Base-by-base conservation (phyloP, 352 stramenopile genomes). In the Halophytophthora batemanensis region DNA sequence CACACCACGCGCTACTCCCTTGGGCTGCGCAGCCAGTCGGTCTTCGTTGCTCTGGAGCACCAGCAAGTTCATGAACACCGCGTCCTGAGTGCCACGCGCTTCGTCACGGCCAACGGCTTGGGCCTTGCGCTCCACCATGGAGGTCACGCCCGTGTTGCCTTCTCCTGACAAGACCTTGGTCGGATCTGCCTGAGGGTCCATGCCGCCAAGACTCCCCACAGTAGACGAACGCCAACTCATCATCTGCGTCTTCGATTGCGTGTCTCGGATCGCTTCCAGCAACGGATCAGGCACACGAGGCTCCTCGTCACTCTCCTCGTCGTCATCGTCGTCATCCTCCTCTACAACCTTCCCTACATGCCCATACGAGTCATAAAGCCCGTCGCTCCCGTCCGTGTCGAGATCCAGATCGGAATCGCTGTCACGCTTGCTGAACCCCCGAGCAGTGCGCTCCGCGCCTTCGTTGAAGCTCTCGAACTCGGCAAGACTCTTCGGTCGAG, bases 91-190 rank as follows among this genome's bases (percentile, higher is more conserved):
- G 8, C 78, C 69, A 3, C 73, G 78, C 18, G 50, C 47, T 42
- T 88, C 72, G 41, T 83, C 78, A 15, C 73, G 62, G 22, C 74
- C 73, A 37, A 68, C 61, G 8, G 69, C 66, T 18, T 74, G 69
- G 6, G 73, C 74, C 50, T 89, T 85, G 18, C 79, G 64, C 48
- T 93, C 79, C 22, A 74, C 85, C 23, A 75, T 55, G 8, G 61
- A 73, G 47, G 66, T 90, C 61, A 90, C 71, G 13, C 82, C 82
- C 0, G 72, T 84, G 50, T 93, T 93, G 17, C 82, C 82, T 71
- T 93, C 82, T 13, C 74, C 75, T 8, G 61, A 59, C 29, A 72
- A 48, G 10, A 92, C 49, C 38, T 73, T 73, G 11, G 39, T 51
- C 7, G 59, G 45, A 10, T 70, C 48, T 7, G 56, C 23, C 1